Evolutionary conservation across 164 flowering plant species (phyloP).

Genomic region (Kingdonia uniflora): DNA sequence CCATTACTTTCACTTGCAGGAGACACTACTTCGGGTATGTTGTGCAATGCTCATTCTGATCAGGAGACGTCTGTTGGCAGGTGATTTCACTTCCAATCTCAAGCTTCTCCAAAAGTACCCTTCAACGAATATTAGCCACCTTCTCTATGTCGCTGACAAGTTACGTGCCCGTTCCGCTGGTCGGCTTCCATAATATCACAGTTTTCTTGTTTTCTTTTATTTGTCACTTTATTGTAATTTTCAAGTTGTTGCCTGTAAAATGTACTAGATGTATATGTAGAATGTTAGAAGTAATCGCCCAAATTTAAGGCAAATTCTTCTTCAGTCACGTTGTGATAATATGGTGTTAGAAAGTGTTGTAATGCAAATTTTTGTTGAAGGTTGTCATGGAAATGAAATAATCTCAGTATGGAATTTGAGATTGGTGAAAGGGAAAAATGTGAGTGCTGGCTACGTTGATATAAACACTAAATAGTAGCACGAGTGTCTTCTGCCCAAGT

Average conservation of each 20-base stretch:
- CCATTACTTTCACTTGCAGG: constrained; percentile 47
- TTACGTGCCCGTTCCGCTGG: constrained; percentile 33
- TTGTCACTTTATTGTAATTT: constrained; percentile 1
- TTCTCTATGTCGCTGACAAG: constrained; percentile 90
- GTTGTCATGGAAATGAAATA: too few species aligned
- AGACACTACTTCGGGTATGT: constrained; percentile 77
- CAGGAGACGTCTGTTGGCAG: constrained; percentile 85
- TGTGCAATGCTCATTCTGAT: constrained; percentile 88
- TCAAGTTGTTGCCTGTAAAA: constrained; percentile 12
- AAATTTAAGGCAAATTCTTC: too few species aligned
- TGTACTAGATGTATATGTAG: constrained; percentile 24
- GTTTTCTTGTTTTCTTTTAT: neutral
- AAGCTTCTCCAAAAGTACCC: constrained; percentile 88
- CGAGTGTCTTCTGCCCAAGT: too few species aligned
- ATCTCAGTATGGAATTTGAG: too few species aligned
- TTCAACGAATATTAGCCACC: constrained; percentile 76
- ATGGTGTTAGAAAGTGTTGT: too few species aligned
- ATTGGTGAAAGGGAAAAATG: too few species aligned
- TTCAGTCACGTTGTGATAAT: too few species aligned
- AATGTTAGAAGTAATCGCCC: constrained; percentile 5
- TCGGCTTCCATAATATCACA: constrained; percentile 10
- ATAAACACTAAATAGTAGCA: too few species aligned
- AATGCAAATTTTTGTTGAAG: too few species aligned
- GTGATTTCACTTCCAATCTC: constrained; percentile 94
- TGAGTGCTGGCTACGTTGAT: too few species aligned